Percentiles rank a stretch among this genome's conserved stretches.
Conservation (phyloP, 1,284 basidiomycete species). For the Cronartium quercuum region DNA sequence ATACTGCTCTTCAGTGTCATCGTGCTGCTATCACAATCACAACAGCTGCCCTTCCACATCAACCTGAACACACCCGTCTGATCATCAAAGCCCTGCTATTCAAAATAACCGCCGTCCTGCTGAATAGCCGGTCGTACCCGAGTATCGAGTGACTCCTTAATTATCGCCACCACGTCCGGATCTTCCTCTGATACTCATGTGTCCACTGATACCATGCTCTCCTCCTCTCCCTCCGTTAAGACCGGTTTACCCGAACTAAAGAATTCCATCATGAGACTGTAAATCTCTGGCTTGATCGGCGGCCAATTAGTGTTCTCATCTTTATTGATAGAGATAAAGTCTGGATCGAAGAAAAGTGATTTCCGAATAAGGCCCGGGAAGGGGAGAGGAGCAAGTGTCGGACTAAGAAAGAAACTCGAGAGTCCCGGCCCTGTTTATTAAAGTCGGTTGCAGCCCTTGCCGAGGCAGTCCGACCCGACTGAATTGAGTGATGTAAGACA, state of each 20-base stretch:
- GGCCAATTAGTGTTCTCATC: conserved; percentile 5
- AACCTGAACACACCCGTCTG: conserved; percentile 29
- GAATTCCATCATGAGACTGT: conserved; percentile 32
- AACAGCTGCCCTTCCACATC: conserved; percentile 37
- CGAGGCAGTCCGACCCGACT: too few relatives aligned
- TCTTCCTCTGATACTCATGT: conserved; percentile 20
- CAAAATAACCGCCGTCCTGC: conserved; percentile 55
- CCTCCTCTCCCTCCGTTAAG: conserved; percentile 7
- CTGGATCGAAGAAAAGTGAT: conserved; percentile 36
- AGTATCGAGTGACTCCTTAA: conserved; percentile 32
- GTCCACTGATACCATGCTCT: conserved; percentile 4
- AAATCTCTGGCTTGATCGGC: conserved; percentile 35
- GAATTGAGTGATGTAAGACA: too few relatives aligned
- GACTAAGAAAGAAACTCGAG: conserved; percentile 6
- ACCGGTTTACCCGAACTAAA: conserved; percentile 17
- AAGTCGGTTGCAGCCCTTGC: too few relatives aligned
- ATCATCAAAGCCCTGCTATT: conserved; percentile 54
- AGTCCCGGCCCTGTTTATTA: not conserved
- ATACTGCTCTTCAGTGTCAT: conserved; percentile 34
- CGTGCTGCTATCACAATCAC: conserved; percentile 34
- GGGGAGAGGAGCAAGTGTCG: conserved; percentile 3
- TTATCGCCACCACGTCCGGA: conserved; percentile 30
- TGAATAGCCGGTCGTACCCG: conserved; percentile 31
- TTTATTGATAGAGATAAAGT: conserved; percentile 37
- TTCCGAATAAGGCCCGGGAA: conserved; percentile 21